Base-by-base conservation (phyloP, 2,329 filamentous ascomycete genomes). In the Rutstroemia sp. region DNA sequence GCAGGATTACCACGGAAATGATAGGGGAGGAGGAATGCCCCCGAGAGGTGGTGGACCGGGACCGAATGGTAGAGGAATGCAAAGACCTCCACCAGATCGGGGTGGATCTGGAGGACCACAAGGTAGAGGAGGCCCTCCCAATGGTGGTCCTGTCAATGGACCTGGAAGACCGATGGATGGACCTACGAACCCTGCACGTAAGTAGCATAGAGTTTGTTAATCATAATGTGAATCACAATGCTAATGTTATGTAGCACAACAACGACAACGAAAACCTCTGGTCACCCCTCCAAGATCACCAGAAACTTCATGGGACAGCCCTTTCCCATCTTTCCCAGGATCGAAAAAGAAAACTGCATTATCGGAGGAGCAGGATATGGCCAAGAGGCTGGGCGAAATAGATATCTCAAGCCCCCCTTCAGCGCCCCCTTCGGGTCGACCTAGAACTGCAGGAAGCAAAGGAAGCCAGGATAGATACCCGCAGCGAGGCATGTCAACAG, bases 261-360 rank as follows among this genome's bases (percentile, higher is more conserved):
- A 55, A 48, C 51, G 48, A 54, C 51, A 50, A n/a, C 60, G 63
- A 54, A 66, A 62, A 57, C 61, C 64, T 21, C 44, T 67, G 27
- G 65, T 69, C 58, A 63, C 64, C 53, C 67, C 68, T 19, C 72
- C 70, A 3, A 68, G 69, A 48, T 74, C 71, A 36, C 70, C 73
- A 46, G 69, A 71, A 44, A 65, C 47, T 9, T 59, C 70, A 27
- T 78, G 73, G 68, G 78, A 80, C 56, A 76, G 74, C 60, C 77
- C 77, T 3, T 79, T 79, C 55, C 76, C 77, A 25, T 65, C 71
- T 5, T 77, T 72, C 50, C 69, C 69, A 68, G 59, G 71, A 63
- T 61, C 67, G 60, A 60, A 70, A 65, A 67, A 73, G 68, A 77
- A 65, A 67, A 70, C 58, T 62, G 68, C 55, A 69, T 72, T 71